A percentile compares a stretch with the other conserved stretches of the same genome.
Conservation (phyloP, 768 basidiomycete species). For the Porpolomopsis calyptriformis region DNA sequence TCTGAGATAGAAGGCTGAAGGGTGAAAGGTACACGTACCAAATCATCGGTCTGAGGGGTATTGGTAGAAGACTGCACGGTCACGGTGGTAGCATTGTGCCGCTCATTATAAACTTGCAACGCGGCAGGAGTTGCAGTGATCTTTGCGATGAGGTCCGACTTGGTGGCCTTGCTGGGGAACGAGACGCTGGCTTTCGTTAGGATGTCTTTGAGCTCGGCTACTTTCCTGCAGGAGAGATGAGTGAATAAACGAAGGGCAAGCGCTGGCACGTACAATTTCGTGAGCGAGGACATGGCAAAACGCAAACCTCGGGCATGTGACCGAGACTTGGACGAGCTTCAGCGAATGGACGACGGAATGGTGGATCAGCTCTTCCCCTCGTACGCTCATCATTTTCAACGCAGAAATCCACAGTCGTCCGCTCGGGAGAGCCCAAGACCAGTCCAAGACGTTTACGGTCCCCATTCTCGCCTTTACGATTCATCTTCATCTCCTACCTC, state of each 20-base stretch:
- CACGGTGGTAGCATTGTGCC: slow-evolving; percentile 22
- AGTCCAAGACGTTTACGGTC: too few species aligned
- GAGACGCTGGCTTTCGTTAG: slow-evolving; percentile 41
- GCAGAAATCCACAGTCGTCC: too few species aligned
- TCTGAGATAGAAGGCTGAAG: too few species aligned
- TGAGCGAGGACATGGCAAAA: not conserved
- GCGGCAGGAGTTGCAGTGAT: slow-evolving; percentile 46
- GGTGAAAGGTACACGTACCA: slow-evolving; percentile 20
- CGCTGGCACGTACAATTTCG: not conserved
- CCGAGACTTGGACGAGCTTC: slow-evolving; percentile 12
- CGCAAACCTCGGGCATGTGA: not conserved
- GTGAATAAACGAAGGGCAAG: slow-evolving; percentile 7
- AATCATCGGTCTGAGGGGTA: slow-evolving; percentile 16
- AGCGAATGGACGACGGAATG: slow-evolving; percentile 40
- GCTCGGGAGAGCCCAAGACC: too few species aligned
- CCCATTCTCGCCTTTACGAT: slow-evolving; percentile 22
- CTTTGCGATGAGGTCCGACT: slow-evolving; percentile 54
- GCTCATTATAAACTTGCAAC: slow-evolving; percentile 34
- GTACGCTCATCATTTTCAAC: slow-evolving; percentile 40
- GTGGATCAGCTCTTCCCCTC: slow-evolving; percentile 54
- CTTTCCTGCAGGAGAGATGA: too few species aligned
- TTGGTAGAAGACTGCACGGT: slow-evolving; percentile 15
- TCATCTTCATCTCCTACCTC: too few species aligned
- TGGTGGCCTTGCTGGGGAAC: slow-evolving; percentile 48
- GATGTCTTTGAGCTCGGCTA: slow-evolving; percentile 57